Conservation (phyloP, 805 yeast species). For the Ogataea pignaliae region DNA sequence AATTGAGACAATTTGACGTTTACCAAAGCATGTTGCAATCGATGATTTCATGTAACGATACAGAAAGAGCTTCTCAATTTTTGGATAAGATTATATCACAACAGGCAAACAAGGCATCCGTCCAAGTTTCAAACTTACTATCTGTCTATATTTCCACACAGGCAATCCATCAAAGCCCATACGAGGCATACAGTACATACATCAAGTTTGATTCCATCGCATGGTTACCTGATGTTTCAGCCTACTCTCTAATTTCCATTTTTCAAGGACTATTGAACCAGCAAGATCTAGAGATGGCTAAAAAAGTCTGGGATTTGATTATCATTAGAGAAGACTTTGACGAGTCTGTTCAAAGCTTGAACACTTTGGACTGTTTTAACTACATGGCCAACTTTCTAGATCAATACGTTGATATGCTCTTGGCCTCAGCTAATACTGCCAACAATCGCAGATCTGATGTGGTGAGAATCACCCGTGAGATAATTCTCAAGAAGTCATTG, state of each 20-base stretch:
- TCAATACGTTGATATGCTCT: constrained; percentile 16
- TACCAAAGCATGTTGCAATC: constrained; percentile 51
- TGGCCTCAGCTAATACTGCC: constrained; percentile 14
- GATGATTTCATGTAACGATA: constrained; percentile 46
- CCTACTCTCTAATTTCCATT: constrained; percentile 22
- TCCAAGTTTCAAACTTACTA: constrained; percentile 17
- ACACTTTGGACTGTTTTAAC: constrained; percentile 12
- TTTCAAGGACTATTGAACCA: constrained; percentile 20
- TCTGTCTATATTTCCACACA: constrained; percentile 27
- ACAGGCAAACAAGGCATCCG: constrained; percentile 8
- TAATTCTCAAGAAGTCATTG: constrained; percentile 25
- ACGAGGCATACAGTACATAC: constrained; percentile 21
- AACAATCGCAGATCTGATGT: constrained; percentile 12
- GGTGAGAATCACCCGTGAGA: constrained; percentile 28
- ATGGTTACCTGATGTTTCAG: constrained; percentile 33
- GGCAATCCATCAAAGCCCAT: constrained; percentile 19
- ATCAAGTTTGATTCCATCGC: constrained; percentile 25
- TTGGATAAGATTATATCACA: constrained; percentile 47
- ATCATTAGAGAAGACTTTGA: constrained; percentile 32
- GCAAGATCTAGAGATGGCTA: constrained; percentile 20
- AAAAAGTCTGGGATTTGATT: constrained; percentile 28
- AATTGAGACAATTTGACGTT: constrained; percentile 39
- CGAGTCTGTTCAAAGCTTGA: constrained; percentile 9
- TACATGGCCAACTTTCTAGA: constrained; percentile 18
- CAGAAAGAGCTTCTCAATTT: constrained; percentile 48